Conservation (phyloP, 1,284 basidiomycete genomes). For the Phellinidium pouzarii region DNA sequence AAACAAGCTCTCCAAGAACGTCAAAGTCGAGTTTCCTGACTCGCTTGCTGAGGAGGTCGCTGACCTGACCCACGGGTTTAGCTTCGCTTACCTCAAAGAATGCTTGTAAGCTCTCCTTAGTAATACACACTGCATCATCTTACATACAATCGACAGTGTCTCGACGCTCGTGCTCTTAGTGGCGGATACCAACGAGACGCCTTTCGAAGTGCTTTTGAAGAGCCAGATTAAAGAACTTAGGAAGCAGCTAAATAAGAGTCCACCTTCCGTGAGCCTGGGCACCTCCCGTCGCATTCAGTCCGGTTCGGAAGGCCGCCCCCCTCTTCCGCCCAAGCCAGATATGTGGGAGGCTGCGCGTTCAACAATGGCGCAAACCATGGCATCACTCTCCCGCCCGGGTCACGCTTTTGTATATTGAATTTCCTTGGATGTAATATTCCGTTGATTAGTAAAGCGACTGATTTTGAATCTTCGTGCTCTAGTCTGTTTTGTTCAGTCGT, state of each 20-base stretch:
- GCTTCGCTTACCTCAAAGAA: constrained; percentile 80
- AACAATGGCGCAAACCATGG: constrained; percentile 1
- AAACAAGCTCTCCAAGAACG: constrained; percentile 56
- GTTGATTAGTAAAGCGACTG: neutral
- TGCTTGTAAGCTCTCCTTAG: constrained; percentile 54
- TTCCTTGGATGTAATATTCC: neutral
- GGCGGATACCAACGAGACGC: constrained; percentile 37
- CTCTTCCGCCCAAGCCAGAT: constrained; percentile 18
- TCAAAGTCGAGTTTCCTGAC: constrained; percentile 60
- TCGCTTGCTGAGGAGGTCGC: constrained; percentile 53
- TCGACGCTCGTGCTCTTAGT: constrained; percentile 55
- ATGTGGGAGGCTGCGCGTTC: constrained; percentile 22
- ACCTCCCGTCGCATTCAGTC: neutral
- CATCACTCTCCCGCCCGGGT: neutral
- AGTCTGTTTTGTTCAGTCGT: no score
- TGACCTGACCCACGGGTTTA: constrained; percentile 55
- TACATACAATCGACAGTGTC: constrained; percentile 35
- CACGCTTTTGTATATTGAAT: constrained; percentile 1
- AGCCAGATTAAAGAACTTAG: constrained; percentile 52
- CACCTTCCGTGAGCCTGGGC: constrained; percentile 1
- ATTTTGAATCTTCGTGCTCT: no score
- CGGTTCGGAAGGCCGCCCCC: neutral
- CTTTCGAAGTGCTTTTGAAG: constrained; percentile 46
- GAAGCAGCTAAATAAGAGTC: constrained; percentile 47
- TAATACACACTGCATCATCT: neutral